These are phyloP conservation scores for Coemansia sp. DNA, from an alignment of 192 early-diverging fungal species.

Conservation along the genomic window DNA sequence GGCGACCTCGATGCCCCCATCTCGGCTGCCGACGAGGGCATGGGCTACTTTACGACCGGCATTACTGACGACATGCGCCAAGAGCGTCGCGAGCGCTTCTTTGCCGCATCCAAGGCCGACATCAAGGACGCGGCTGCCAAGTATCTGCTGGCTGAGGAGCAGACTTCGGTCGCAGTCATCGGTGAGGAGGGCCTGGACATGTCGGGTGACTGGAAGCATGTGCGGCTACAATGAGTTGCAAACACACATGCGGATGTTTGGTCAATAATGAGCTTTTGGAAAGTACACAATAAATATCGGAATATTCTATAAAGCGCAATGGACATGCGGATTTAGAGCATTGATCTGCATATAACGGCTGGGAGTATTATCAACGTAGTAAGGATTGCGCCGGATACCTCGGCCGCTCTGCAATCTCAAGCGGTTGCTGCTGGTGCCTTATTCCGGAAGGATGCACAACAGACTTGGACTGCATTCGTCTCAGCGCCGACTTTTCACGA, in stretches of 20 bases:
- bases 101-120: constrained; percentile 61
- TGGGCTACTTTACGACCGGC: constrained; percentile 68
- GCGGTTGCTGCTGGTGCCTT: too few relatives aligned
- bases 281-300: too few relatives aligned
- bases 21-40: constrained; percentile 78
- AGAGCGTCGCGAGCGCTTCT: constrained; percentile 70
- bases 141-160: constrained; percentile 48
- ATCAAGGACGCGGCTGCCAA: constrained; percentile 64
- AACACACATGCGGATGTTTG: not conserved
- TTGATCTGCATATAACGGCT: too few relatives aligned
- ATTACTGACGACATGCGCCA: constrained; percentile 84
- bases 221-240: constrained; percentile 14
- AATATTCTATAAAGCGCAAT: too few relatives aligned
- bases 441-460: too few relatives aligned
- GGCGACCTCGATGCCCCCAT: constrained; percentile 77
- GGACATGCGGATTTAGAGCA: too few relatives aligned
- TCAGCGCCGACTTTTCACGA: too few relatives aligned
- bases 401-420: too few relatives aligned
- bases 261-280: not conserved
- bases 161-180: constrained; percentile 36
- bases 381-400: too few relatives aligned
- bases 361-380: too few relatives aligned
- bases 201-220: constrained; percentile 30
- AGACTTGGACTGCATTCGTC: too few relatives aligned
- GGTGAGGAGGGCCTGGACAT: constrained; percentile 37